A percentile compares a stretch with the other conserved stretches of the same genome.
Conservation (phyloP, 2,329 filamentous ascomycete genomes). For the Dothideomycetidae sp. region DNA sequence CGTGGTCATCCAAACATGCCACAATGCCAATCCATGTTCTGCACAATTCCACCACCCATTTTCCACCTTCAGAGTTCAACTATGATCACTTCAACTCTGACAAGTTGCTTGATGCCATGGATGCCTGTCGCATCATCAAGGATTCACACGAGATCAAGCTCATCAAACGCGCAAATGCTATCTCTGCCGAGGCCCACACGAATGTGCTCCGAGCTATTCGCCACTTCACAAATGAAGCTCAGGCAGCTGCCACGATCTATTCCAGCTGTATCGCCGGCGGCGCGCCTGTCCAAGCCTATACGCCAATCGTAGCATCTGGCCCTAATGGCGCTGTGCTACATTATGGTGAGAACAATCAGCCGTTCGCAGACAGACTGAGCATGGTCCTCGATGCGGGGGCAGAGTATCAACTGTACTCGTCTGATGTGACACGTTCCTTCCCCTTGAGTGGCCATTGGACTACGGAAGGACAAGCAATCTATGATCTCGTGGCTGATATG, state of each 20-base stretch:
- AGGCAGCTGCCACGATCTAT: slow-evolving; percentile 68
- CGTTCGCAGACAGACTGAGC: slow-evolving; percentile 54
- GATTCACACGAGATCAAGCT: slow-evolving; percentile 70
- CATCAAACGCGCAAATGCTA: slow-evolving; percentile 65
- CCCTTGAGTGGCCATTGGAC: slow-evolving; percentile 61
- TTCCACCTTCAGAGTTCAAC: background rate
- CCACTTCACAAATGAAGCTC: slow-evolving; percentile 57
- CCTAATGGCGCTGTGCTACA: slow-evolving; percentile 74
- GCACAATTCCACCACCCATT: slow-evolving; percentile 8
- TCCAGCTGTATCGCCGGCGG: slow-evolving; percentile 57
- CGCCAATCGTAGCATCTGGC: slow-evolving; percentile 75
- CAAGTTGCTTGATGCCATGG: slow-evolving; percentile 56
- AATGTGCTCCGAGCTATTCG: slow-evolving; percentile 53
- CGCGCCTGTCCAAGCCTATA: slow-evolving; percentile 68
- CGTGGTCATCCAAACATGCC: slow-evolving; percentile 19
- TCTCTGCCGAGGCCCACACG: slow-evolving; percentile 66
- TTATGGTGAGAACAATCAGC: slow-evolving; percentile 66
- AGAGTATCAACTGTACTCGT: slow-evolving; percentile 75
- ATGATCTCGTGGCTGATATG: slow-evolving; percentile 68
- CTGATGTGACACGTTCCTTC: slow-evolving; percentile 79
- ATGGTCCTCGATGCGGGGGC: slow-evolving; percentile 78
- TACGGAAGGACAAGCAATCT: slow-evolving; percentile 55
- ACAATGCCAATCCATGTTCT: slow-evolving; percentile 22
- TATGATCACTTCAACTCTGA: background rate
- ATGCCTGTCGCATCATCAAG: slow-evolving; percentile 70